Evolutionary conservation across 148 eudicot species (phyloP).

Genomic region (Rhododendron williamsianum): DNA sequence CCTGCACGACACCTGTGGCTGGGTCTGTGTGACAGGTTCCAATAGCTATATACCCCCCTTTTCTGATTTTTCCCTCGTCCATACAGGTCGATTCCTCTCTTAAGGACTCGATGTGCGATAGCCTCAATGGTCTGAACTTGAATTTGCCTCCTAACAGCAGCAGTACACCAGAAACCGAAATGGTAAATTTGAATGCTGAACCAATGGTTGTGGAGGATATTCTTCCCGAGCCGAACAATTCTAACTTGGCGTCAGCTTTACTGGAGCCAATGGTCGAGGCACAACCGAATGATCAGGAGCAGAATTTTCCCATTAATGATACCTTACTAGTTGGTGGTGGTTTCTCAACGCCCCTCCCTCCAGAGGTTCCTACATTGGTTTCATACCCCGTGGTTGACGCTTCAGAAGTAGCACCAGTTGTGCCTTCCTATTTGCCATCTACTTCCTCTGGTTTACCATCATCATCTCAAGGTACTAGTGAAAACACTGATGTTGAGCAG

Average conservation of each 20-base stretch:
- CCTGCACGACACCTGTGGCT: background rate
- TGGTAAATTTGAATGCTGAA: conserved; percentile 15
- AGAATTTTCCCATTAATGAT: conserved; percentile 40
- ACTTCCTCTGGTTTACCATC: conserved; percentile 8
- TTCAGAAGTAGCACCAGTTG: conserved; percentile 19
- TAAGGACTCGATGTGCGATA: conserved; percentile 18
- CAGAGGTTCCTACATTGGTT: conserved; percentile 19
- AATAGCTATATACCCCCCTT: background rate
- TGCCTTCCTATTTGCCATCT: background rate
- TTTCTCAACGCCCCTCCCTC: background rate
- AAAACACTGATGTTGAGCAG: conserved; percentile 33
- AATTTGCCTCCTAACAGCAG: conserved; percentile 41
- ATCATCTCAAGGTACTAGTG: conserved; percentile 15
- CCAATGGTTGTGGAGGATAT: background rate
- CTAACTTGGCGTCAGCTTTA: conserved; percentile 3
- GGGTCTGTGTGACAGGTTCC: background rate
- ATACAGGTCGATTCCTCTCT: conserved; percentile 62
- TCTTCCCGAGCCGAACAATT: background rate
- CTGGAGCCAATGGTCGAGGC: conserved; percentile 17
- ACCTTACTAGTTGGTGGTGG: conserved; percentile 28
- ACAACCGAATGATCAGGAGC: conserved; percentile 26
- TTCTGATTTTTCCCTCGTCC: background rate
- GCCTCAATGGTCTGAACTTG: conserved; percentile 29
- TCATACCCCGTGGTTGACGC: conserved; percentile 29
- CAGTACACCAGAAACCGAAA: background rate